Conservation (phyloP, 2,329 filamentous ascomycete species). For the Septoria linicola region DNA sequence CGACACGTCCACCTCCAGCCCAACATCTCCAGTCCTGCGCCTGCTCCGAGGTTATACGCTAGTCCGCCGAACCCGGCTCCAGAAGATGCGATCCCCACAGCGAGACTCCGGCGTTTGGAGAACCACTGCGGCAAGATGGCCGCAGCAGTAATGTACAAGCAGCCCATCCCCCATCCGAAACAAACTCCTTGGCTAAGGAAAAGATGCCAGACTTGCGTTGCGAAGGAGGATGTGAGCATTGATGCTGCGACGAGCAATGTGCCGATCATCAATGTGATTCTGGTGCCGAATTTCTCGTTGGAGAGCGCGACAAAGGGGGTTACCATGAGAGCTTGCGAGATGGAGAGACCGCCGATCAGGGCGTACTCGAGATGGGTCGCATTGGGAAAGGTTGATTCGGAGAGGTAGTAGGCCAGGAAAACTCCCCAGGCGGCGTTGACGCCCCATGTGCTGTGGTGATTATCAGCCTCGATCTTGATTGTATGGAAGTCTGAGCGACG, state of each 20-base stretch:
- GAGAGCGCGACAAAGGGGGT: slow-evolving; percentile 64
- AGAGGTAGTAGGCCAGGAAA: slow-evolving; percentile 71
- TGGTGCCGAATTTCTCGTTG: slow-evolving; percentile 61
- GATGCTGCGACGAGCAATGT: slow-evolving; percentile 61
- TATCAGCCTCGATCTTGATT: background rate
- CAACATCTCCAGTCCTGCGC: slow-evolving; percentile 63
- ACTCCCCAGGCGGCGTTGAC: slow-evolving; percentile 57
- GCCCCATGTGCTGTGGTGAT: slow-evolving; percentile 41
- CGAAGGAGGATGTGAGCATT: slow-evolving; percentile 68
- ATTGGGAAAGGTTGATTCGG: slow-evolving; percentile 58
- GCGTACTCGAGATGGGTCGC: slow-evolving; percentile 66
- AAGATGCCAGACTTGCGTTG: slow-evolving; percentile 68
- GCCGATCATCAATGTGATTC: slow-evolving; percentile 62
- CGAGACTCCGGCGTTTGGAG: slow-evolving; percentile 62
- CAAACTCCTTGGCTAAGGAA: slow-evolving; percentile 70
- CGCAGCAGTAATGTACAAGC: slow-evolving; percentile 67
- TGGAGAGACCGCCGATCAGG: slow-evolving; percentile 70
- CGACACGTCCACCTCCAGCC: slow-evolving; percentile 50
- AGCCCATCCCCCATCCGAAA: slow-evolving; percentile 72
- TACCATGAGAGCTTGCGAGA: slow-evolving; percentile 62
- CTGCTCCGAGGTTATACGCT: slow-evolving; percentile 63
- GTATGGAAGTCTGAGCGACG: background rate
- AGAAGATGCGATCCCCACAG: slow-evolving; percentile 63
- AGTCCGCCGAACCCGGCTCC: slow-evolving; percentile 73
- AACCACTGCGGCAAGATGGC: slow-evolving; percentile 72